Evolutionary conservation across 202 grass and related monocot species (phyloP), one percentile per base, ranked within the genome.

Genomic region (Panicum virgatum): DNA sequence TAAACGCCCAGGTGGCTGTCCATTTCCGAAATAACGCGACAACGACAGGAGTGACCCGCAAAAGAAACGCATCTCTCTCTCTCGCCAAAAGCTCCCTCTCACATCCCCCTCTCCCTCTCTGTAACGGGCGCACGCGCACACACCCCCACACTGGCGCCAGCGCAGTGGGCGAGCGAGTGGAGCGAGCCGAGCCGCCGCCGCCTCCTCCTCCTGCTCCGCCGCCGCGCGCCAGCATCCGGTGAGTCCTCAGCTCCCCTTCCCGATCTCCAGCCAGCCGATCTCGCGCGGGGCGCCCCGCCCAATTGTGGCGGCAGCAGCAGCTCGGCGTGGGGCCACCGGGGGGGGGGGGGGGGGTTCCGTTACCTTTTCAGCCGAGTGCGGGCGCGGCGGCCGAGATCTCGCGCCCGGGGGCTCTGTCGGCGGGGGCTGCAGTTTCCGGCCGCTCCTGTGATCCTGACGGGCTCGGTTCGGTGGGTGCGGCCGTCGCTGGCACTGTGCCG

Each of bases 311-410:
- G 50, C 11, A 15, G 62, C 52, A 16, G 53, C 66, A 40, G 18
- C 65, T 63, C 42, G 30, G 30, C 14, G 72, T 50, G 16, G 27
- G 16, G 44, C 27, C 37, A 0, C 38, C 9, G 26, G 25, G 48
- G n/a, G n/a, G n/a, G n/a, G n/a, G n/a, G n/a, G n/a, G n/a, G n/a
- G 13, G 23, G 19, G 1, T 38, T 38, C 29, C 25, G 16, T 20
- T 43, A 7, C 6, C 40, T 52, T 66, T 38, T 56, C 20, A 15
- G 62, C 37, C 10, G 64, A 45, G 52, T 58, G 25, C 32, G 44
- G 18, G 25, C 3, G 32, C 26, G 80, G n/a, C 20, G 67, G 73
- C 20, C 79, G 79, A 75, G 88, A 89, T 89, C 88, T 75, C 74
- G 61, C 16, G 68, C 3, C 48, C 15, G 74, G 52, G 42, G 40